Evolutionary conservation across 2,329 filamentous ascomycete species (phyloP).

Genomic region (Microcyclosporella mali): DNA sequence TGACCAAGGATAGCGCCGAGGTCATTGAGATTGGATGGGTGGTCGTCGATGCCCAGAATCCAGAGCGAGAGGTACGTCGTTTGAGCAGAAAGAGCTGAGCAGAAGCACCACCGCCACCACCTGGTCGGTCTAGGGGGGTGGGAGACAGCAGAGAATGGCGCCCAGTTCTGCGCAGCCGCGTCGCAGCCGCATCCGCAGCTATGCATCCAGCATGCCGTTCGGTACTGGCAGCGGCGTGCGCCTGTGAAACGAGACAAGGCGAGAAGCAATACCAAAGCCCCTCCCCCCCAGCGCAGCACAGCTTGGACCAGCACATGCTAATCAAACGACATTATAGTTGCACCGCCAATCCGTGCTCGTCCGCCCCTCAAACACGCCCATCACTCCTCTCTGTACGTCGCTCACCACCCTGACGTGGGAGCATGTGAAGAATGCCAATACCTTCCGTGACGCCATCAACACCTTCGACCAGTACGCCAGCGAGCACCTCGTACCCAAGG

Average conservation of each 20-base stretch:
- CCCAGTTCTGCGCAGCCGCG: no score
- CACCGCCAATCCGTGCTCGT: conserved; percentile 94
- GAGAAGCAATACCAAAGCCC: conserved; percentile 5
- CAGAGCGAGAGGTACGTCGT: conserved; percentile 30
- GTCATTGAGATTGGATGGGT: conserved; percentile 99
- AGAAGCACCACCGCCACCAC: conserved; percentile 12
- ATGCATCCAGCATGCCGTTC: no score
- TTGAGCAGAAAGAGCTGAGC: conserved; percentile 10
- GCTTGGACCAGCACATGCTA: conserved; percentile 17
- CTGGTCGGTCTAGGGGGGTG: conserved; percentile 3
- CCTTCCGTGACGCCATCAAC: conserved; percentile 93
- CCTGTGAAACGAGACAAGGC: conserved; percentile 21
- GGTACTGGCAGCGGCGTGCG: conserved; percentile 5
- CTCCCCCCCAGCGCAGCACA: no score
- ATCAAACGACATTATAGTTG: conserved; percentile 52
- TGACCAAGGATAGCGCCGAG: conserved; percentile 98
- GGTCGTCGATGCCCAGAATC: conserved; percentile 43
- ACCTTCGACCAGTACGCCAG: conserved; percentile 90
- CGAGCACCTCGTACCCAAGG: conserved; percentile 83
- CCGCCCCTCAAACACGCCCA: conserved; percentile 97
- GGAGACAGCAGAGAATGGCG: no score
- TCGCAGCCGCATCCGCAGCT: no score
- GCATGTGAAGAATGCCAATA: conserved; percentile 93
- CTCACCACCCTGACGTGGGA: conserved; percentile 98
- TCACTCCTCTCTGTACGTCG: conserved; percentile 96